Evolutionary conservation across 1,284 basidiomycete species (phyloP), one percentile per base, ranked within the genome.

Genomic region (Moniliophthora roreri): DNA sequence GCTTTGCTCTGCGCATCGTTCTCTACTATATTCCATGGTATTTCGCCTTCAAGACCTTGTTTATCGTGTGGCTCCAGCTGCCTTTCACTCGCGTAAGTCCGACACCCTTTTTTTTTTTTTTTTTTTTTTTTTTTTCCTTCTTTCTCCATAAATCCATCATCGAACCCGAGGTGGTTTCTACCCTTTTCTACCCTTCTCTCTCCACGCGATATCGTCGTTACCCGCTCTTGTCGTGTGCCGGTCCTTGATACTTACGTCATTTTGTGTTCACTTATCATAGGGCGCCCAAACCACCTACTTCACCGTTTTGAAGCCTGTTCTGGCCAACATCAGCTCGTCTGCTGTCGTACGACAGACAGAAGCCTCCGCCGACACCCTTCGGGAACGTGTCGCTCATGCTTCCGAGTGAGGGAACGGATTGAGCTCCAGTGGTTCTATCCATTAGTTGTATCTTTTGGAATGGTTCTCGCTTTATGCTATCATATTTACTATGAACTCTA

Each of bases 11-110:
- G 55, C 81, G 85, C 52, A 52, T 86, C 55, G 79, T 93, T 48
- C 82, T 93, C 58, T 90, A 91, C 75, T 93, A 92, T 66, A 64
- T 92, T 62, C 88, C 90, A 38, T 92, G 92, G 87, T 95, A 95
- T 73, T 96, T 87, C 67, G 85, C 89, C 49, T 82, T 92, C 80
- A 95, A 95, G 88, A 91, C 87, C 51, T 55, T 87, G 58, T 92
- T 93, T 78, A 85, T 92, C 69, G 73, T 95, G 65, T 95, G 91
- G 91, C 80, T 92, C 62, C 89, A 91, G 70, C 80, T 92, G 52
- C 89, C 89, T 37, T 82, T 79, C 46, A 85, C 89, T 77, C 85
- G 85, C 67, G 89, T 91, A 74, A 69, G 88, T 86, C 24, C n/a
- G n/a, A n/a, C n/a, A n/a, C n/a, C n/a, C n/a, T n/a, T n/a, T n/a